Conservation (phyloP, 2,329 filamentous ascomycete genomes). For the Colletotrichum tropicicola region DNA sequence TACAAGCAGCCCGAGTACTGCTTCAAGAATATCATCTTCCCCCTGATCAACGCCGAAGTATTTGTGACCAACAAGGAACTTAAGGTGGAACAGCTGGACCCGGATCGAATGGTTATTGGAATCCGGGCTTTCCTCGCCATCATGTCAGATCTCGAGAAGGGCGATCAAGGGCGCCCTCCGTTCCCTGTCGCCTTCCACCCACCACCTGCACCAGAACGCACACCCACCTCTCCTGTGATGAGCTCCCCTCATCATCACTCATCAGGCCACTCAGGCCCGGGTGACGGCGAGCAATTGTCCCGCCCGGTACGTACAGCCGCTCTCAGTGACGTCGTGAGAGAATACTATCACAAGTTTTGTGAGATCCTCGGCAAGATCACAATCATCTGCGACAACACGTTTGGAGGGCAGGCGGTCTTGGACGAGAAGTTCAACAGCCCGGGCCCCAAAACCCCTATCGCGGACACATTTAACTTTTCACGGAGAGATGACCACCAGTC, state of each 20-base stretch:
- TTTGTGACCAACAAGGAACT: constrained; percentile 80
- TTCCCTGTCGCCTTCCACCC: constrained; percentile 77
- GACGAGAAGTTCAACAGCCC: constrained; percentile 93
- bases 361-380: constrained; percentile 96
- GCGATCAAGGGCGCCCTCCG: constrained; percentile 78
- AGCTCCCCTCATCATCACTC: constrained; percentile 42
- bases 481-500: constrained; percentile 81
- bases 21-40: constrained; percentile 93
- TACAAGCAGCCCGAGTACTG: constrained; percentile 95
- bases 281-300: constrained; percentile 72
- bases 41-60: constrained; percentile 91
- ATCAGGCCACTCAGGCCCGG: neutral
- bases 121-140: constrained; percentile 94
- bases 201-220: constrained; percentile 49
- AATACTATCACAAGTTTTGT: constrained; percentile 91
- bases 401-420: constrained; percentile 92
- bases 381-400: constrained; percentile 94
- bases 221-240: constrained; percentile 60
- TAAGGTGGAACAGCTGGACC: constrained; percentile 91
- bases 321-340: constrained; percentile 79
- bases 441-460: constrained; percentile 92
- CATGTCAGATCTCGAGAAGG: constrained; percentile 91
- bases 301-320: constrained; percentile 67
- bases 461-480: constrained; percentile 92
- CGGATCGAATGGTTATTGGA: constrained; percentile 96